These are phyloP conservation scores for Blastobotrys persicus DNA, from an alignment of 1,139 yeast species.

Conservation along the genomic window DNA sequence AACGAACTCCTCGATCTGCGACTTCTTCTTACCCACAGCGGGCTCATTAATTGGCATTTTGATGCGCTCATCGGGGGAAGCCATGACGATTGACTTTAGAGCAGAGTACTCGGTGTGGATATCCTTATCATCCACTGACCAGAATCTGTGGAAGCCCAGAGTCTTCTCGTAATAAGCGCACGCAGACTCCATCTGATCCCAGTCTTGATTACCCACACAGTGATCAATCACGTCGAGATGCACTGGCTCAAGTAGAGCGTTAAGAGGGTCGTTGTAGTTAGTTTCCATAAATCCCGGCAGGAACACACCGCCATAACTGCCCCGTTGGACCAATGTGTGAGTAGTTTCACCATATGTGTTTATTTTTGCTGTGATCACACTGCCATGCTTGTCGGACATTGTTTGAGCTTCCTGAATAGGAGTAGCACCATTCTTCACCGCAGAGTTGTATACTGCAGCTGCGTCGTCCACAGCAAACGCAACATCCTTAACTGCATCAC, in stretches of 20 bases:
- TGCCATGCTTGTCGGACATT: conserved; percentile 49
- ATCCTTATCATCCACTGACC: conserved; percentile 81
- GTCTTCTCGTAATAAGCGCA: conserved; percentile 58
- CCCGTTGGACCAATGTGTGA: conserved; percentile 61
- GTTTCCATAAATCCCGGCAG: conserved; percentile 53
- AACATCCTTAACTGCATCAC: conserved; percentile 75
- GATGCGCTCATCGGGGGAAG: conserved; percentile 60
- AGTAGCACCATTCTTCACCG: conserved; percentile 56
- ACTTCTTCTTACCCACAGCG: conserved; percentile 58
- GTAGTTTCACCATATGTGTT: conserved; percentile 61
- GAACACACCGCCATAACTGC: conserved; percentile 43
- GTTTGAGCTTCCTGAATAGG: conserved; percentile 45
- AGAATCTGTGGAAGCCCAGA: conserved; percentile 72
- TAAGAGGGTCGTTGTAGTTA: conserved; percentile 24
- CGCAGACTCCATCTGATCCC: conserved; percentile 61
- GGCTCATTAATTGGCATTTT: conserved; percentile 88
- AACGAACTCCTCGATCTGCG: conserved; percentile 80
- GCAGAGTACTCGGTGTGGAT: conserved; percentile 69
- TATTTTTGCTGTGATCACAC: conserved; percentile 53
- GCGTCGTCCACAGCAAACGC: conserved; percentile 58
- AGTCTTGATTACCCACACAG: conserved; percentile 73
- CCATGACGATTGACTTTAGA: conserved; percentile 71
- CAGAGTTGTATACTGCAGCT: conserved; percentile 44
- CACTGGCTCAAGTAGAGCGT: conserved; percentile 39
- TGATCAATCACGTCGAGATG: conserved; percentile 57